These are phyloP conservation scores for Suillus tomentosus DNA, from an alignment of 768 basidiomycete species.

Conservation along the genomic window DNA sequence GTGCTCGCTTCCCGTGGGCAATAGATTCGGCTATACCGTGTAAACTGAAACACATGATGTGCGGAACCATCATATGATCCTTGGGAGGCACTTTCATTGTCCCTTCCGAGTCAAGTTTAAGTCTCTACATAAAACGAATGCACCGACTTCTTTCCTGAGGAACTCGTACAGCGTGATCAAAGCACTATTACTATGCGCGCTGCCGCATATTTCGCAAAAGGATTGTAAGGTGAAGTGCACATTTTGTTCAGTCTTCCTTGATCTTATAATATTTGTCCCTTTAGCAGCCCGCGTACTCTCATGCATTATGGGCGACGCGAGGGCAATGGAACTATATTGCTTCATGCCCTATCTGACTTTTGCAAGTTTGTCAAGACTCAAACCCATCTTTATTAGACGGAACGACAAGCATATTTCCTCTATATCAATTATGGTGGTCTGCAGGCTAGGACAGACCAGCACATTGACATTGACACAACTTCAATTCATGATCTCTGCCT, in stretches of 20 bases:
- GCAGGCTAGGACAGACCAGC: neutral
- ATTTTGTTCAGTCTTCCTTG: neutral
- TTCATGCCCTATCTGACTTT: neutral
- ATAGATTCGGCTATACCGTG: slow-evolving; percentile 1
- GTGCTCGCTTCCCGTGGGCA: slow-evolving; percentile 8
- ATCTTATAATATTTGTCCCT: neutral
- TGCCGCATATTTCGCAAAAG: neutral
- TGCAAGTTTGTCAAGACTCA: neutral
- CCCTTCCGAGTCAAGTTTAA: too few relatives aligned
- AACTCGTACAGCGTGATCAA: neutral
- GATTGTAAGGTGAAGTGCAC: neutral
- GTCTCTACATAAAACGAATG: neutral
- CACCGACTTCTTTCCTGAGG: neutral
- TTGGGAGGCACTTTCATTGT: neutral
- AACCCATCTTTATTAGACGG: neutral
- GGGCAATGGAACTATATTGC: neutral
- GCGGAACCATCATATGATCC: neutral
- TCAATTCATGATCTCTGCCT: neutral
- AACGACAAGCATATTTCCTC: neutral
- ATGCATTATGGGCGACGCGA: neutral
- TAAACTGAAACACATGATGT: neutral
- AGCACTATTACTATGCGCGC: neutral
- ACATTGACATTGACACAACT: neutral
- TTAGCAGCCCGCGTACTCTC: neutral
- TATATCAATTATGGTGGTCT: neutral